Base-by-base conservation (phyloP, 176 grass and related monocot species). In the Raddia distichophylla region DNA sequence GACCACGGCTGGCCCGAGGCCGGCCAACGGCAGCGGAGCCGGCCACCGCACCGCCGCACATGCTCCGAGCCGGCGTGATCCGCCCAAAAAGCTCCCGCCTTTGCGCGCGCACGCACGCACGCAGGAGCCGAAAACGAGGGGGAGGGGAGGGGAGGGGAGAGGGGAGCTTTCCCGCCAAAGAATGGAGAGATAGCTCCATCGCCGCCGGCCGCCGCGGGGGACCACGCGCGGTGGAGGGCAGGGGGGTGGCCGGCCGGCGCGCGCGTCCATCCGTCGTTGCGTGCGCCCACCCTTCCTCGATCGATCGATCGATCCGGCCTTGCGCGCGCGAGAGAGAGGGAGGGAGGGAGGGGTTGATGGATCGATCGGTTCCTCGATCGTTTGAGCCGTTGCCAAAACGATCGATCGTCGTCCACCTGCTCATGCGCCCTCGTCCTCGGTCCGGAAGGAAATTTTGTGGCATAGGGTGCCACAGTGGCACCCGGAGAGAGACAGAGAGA, bases 1-100 rank as follows among this genome's bases (percentile, higher is more conserved):
- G 87, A 81, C 87, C 71, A 16, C 56, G 8, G 63, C 58, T 9
- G 37, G 2, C 69, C 52, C 76, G 80, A 61, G 74, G 42, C 75
- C 64, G 22, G 37, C 47, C 60, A 43, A 20, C 7, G 69, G 47
- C 61, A 46, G 12, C 22, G 10, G 64, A 8, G n/a, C 19, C 77
- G 5, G 37, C 4, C 46, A 10, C 59, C 64, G 37, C 37, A 5
- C 20, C 47, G 63, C 15, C 3, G 75, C 48, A 64, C 74, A 44
- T 45, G 57, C 77, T 56, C 49, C 77, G 18, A 55, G 62, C 33
- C 16, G 33, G 60, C 33, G 20, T 48, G 45, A 13, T 18, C 15
- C 9, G 2, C n/a, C 4, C 67, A 16, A 37, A 73, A 10, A 22
- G 11, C 12, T 22, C 12, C 14, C 12, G 10, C 12, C 11, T 34